Conservation (phyloP, 2,329 filamentous ascomycete genomes). For the Fusarium sacchari region DNA sequence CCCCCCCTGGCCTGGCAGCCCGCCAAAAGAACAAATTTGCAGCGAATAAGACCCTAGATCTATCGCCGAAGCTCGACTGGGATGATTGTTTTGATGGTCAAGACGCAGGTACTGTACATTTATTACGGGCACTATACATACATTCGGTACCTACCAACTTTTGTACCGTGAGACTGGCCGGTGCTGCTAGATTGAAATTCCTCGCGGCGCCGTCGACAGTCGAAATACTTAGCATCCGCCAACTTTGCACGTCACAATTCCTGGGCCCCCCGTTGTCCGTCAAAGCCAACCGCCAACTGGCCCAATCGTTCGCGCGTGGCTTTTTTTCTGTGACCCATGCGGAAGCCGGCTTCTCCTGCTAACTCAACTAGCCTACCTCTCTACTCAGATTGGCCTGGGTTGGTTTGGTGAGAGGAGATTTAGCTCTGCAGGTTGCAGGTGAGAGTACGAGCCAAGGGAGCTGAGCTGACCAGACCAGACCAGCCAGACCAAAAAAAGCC, state of each 20-base stretch:
- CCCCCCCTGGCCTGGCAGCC: conserved; percentile 7
- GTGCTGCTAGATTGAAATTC: conserved; percentile 32
- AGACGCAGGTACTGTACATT: conserved; percentile 18
- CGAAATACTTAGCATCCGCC: conserved; percentile 31
- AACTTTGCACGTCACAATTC: conserved; percentile 44
- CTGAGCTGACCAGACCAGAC: conserved; percentile 2
- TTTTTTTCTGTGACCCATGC: conserved; percentile 34
- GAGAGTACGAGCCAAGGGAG: conserved; percentile 10
- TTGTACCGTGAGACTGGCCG: neutral
- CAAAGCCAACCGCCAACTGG: conserved; percentile 37
- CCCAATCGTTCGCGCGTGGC: conserved; percentile 34
- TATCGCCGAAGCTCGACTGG: conserved; percentile 19
- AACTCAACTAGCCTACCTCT: conserved; percentile 27
- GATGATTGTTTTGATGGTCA: conserved; percentile 20
- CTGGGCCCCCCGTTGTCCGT: conserved; percentile 21
- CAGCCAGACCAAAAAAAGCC: conserved; percentile 37
- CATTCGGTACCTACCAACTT: neutral
- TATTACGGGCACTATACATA: neutral
- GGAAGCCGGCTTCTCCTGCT: conserved; percentile 36
- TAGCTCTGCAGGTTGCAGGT: conserved; percentile 18
- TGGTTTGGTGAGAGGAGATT: conserved; percentile 26
- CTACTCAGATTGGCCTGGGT: conserved; percentile 29
- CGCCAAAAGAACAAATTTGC: neutral
- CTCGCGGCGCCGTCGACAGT: conserved; percentile 29
- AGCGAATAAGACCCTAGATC: conserved; percentile 15